These are phyloP conservation scores for Volvox africanus DNA, from an alignment of 139 green algal genomes.

Conservation along the genomic window DNA sequence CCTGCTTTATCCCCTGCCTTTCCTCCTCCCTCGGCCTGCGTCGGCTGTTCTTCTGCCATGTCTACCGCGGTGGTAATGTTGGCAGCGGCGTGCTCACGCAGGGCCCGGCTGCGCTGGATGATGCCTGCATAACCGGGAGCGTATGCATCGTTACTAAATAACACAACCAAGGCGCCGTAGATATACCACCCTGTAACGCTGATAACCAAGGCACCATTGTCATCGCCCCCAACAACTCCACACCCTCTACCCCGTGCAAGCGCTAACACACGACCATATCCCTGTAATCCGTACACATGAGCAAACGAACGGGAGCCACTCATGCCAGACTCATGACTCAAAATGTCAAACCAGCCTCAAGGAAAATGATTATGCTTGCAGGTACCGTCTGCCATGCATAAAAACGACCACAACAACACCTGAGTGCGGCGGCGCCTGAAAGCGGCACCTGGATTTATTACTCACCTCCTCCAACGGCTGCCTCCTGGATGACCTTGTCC, in stretches of 20 bases:
- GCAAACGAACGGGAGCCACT: not conserved
- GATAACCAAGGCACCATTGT: too few relatives aligned
- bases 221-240: not conserved
- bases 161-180: not conserved
- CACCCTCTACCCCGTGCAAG: too few relatives aligned
- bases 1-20: not conserved
- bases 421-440: too few relatives aligned
- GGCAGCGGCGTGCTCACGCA: slow-evolving; percentile 64
- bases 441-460: too few relatives aligned
- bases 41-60: not conserved
- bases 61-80: slow-evolving; percentile 57
- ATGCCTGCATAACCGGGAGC: slow-evolving; percentile 29
- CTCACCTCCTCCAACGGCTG: slow-evolving; percentile 34
- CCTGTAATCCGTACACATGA: too few relatives aligned
- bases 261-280: not conserved
- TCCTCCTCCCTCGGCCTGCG: not conserved
- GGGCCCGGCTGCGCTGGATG: slow-evolving; percentile 45
- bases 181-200: too few relatives aligned
- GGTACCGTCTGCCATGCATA: too few relatives aligned
- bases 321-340: too few relatives aligned
- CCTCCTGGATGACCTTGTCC: slow-evolving; percentile 51
- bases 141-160: not conserved
- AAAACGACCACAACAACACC: too few relatives aligned
- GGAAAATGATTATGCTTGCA: too few relatives aligned
- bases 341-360: too few relatives aligned